Percentiles rank a stretch among this genome's conserved stretches.
Conservation (phyloP, 2,329 filamentous ascomycete genomes). For the Penicillium sp. region DNA sequence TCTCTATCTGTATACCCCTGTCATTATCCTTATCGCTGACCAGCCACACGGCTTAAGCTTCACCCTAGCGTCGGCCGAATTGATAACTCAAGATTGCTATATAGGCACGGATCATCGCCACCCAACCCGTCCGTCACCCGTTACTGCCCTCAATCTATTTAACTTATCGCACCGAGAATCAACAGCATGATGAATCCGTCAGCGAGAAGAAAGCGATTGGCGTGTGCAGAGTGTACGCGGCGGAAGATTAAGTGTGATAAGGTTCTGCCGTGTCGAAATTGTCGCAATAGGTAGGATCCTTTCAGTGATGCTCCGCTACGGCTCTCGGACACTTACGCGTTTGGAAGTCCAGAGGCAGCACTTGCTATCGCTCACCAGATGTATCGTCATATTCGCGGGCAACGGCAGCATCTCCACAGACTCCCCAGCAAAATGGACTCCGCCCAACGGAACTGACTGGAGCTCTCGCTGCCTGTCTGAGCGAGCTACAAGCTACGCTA, state of each 20-base stretch:
- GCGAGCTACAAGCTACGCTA: neutral
- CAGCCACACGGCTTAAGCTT: neutral
- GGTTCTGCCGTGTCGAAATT: slow-evolving; percentile 2
- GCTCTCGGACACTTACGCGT: neutral
- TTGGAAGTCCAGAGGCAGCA: neutral
- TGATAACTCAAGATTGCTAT: neutral
- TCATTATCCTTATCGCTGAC: neutral
- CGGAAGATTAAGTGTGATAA: slow-evolving; percentile 5
- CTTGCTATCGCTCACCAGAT: neutral
- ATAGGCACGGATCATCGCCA: neutral
- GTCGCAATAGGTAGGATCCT: neutral
- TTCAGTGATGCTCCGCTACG: neutral
- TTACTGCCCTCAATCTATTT: too few relatives aligned
- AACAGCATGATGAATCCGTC: neutral
- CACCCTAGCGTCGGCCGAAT: neutral
- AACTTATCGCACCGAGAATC: neutral
- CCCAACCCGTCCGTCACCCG: neutral
- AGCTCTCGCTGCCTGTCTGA: neutral
- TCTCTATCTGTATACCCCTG: too few relatives aligned
- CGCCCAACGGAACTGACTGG: neutral
- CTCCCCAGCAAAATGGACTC: neutral
- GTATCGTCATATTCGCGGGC: neutral
- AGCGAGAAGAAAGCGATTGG: neutral
- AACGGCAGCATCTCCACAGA: neutral
- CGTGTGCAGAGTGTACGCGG: neutral